phyloP scores from a whole-genome alignment of 768 basidiomycete species.

The Suillus weaverae region DNA sequence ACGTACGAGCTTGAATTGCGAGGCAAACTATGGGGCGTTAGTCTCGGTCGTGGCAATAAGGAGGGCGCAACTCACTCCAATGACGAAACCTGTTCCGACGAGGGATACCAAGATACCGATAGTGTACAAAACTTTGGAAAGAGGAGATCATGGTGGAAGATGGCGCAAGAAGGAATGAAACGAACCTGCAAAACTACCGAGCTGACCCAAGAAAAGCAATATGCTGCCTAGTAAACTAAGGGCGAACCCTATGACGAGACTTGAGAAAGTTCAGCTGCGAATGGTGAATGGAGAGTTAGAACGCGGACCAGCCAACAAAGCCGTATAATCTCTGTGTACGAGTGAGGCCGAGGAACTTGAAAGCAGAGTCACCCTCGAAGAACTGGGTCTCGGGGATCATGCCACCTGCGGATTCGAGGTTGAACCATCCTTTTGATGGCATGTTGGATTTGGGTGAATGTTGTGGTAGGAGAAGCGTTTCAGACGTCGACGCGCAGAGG shows the following conservation, averaged over 20 bases:
- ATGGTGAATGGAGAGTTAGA: not conserved
- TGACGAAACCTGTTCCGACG: constrained; percentile 86
- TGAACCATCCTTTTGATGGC: constrained; percentile 81
- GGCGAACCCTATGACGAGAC: constrained; percentile 72
- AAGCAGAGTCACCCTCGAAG: constrained; percentile 90
- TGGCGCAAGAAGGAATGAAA: constrained; percentile 13
- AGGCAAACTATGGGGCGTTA: constrained; percentile 54
- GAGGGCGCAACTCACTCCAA: constrained; percentile 63
- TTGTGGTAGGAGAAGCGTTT: too few relatives aligned
- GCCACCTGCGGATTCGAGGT: constrained; percentile 67
- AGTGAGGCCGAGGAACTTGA: constrained; percentile 75
- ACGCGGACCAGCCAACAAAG: constrained; percentile 74
- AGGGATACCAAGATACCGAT: constrained; percentile 82
- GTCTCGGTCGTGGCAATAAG: not conserved
- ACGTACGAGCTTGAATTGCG: constrained; percentile 77
- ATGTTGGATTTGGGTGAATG: constrained; percentile 26
- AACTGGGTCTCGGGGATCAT: constrained; percentile 75
- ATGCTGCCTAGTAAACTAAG: constrained; percentile 79
- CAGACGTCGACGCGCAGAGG: not conserved
- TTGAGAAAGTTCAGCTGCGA: constrained; percentile 30
- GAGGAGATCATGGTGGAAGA: constrained; percentile 6
- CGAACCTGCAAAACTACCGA: constrained; percentile 75
- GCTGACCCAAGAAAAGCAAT: constrained; percentile 69
- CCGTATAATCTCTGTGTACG: constrained; percentile 83
- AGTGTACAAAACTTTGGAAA: constrained; percentile 67